Evolutionary conservation across 2,329 filamentous ascomycete genomes (phyloP), one percentile per base, ranked within the genome.

Genomic region (Penicillium sp.): DNA sequence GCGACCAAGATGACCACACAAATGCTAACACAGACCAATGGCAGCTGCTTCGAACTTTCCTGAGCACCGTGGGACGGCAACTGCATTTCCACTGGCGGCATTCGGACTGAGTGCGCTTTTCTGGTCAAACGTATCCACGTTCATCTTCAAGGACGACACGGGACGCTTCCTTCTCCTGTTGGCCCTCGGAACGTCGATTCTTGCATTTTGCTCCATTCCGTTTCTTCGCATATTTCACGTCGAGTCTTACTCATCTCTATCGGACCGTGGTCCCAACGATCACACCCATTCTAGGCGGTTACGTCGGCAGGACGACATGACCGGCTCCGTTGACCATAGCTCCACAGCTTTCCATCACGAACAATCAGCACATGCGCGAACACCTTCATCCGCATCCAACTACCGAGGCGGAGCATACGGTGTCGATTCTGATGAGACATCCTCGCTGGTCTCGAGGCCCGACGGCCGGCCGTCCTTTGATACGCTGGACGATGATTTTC

Each of bases 81-180:
- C 93, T 5, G 90, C 90, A 1, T 93, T 97, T 60, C 91, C 93
- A 5, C 72, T 97, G 47, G 88, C 93, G 48, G 90, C 88, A 3
- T 97, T 97, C 64, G 93, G 93, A 3, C 73, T 98, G 48, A 96
- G 90, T 66, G 93, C 93, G 46, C 93, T 98, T 71, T 95, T 97
- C 74, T 98, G 96, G 72, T 91, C 93, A 0, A 77, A 84, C 2
- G 71, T 94, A 32, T 88, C 89, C 24, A 81, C 82, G 13, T 64
- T 94, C 40, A 73, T 88, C 36, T 90, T 95, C 63, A 87, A 88
- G 2, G 88, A 89, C 35, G 83, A 94, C 60, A 93, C 90, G 1
- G 85, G 85, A 47, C 80, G 81, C 35, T 90, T 96, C 59, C 76
- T 98, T 48, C 75, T 91, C 54, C 73, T 97, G 27, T 76, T 98